Conservation (phyloP, 73 alveolate species). For the Breviolum minutum region DNA sequence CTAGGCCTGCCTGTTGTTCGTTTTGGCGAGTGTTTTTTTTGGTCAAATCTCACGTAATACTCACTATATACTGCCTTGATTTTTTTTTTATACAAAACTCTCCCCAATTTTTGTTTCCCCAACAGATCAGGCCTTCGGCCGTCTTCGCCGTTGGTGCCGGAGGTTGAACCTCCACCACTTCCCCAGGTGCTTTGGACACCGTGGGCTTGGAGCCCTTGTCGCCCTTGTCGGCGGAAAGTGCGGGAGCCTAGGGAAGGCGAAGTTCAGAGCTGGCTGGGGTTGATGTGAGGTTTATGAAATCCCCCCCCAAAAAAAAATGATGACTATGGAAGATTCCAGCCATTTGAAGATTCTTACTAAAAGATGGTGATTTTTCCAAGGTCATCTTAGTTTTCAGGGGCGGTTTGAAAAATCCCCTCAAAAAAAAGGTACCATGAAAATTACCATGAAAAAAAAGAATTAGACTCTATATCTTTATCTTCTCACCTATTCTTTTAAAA, state of each 20-base stretch:
- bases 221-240: background rate
- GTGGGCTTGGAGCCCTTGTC: background rate
- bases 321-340: background rate
- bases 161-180: background rate
- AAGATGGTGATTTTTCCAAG: no score
- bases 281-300: background rate
- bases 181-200: background rate
- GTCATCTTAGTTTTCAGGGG: no score
- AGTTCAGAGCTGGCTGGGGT: background rate
- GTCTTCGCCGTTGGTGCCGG: conserved; percentile 15
- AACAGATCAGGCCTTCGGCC: background rate
- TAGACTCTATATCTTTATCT: no score
- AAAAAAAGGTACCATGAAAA: no score
- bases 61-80: no score
- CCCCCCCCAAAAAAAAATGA: background rate
- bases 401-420: no score
- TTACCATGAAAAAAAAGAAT: no score
- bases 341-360: no score
- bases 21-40: no score
- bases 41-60: no score
- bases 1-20: no score
- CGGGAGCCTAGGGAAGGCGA: background rate
- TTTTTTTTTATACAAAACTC: background rate
- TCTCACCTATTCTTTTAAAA: no score
- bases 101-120: background rate